phyloP scores from a whole-genome alignment of 2,329 filamentous ascomycete genomes.

The Penicillium digitatum region DNA sequence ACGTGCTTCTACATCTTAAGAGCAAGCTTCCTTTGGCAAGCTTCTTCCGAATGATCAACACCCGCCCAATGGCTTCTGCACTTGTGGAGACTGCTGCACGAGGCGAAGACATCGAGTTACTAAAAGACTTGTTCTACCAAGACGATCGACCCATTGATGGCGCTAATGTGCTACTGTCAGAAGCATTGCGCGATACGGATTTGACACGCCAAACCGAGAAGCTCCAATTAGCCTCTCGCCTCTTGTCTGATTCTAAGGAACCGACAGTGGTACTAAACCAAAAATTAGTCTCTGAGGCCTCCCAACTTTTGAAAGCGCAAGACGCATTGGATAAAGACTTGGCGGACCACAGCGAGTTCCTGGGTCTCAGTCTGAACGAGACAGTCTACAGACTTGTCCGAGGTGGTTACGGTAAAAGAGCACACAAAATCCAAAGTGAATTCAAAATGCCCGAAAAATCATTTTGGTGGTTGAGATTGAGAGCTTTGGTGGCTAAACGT shows the following conservation, averaged over 20 bases:
- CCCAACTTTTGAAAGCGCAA: constrained; percentile 76
- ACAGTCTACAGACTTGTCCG: constrained; percentile 86
- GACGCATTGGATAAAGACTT: constrained; percentile 83
- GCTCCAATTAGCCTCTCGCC: constrained; percentile 76
- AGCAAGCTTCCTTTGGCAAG: constrained; percentile 83
- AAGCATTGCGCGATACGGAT: constrained; percentile 72
- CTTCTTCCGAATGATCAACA: constrained; percentile 90
- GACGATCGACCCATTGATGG: constrained; percentile 88
- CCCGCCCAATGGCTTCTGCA: constrained; percentile 77
- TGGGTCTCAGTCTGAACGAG: constrained; percentile 82
- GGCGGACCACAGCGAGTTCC: constrained; percentile 58
- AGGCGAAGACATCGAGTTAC: constrained; percentile 71
- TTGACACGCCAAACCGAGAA: constrained; percentile 73
- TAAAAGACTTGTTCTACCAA: constrained; percentile 97
- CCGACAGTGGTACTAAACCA: constrained; percentile 62
- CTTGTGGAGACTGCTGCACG: constrained; percentile 81
- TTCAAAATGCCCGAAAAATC: constrained; percentile 92
- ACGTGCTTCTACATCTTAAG: constrained; percentile 80
- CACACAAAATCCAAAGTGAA: constrained; percentile 81
- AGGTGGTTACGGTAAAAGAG: constrained; percentile 75
- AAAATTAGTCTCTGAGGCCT: constrained; percentile 72
- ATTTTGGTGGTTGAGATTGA: constrained; percentile 79
- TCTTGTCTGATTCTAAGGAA: constrained; percentile 81
- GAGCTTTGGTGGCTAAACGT: constrained; percentile 81
- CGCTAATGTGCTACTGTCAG: constrained; percentile 77